Base-by-base conservation (phyloP, 768 basidiomycete genomes). In the Lyophyllum shimeji region DNA sequence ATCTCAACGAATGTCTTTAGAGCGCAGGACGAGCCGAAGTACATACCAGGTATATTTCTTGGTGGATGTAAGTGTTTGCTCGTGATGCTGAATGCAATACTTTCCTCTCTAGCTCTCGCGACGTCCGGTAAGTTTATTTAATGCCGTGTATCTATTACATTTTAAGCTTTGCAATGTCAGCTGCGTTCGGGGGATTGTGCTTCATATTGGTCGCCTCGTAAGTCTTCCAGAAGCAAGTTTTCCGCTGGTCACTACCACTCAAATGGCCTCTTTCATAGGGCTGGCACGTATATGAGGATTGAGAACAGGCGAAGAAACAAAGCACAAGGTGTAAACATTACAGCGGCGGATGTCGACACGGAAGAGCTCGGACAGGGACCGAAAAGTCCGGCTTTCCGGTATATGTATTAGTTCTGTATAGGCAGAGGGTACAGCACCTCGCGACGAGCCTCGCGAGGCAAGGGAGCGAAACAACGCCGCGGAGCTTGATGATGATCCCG, bases 1-100 rank as follows among this genome's bases (percentile, higher is more conserved):
- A 77, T 81, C 53, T 78, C 78, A 1, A 78, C 78, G 27, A 82
- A 83, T 59, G 78, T 81, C 8, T 82, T 82, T 65, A 72, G 74
- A 50, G 75, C 77, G 9, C 64, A 79, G 62, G 79, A 81, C 56
- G 81, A 76, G 58, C 80, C 79, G 0, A 76, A 71, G 60, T 81
- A 82, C 60, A 67, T 78, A 40, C 78, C 77, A 55, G 74, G 75
- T 75, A 53, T 51, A 63, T 44, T 45, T 39, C 17, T 46, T n/a
- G n/a, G n/a, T n/a, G 12, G 15, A 20, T 24, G 18, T 40, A 6
- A 13, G 7, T 17, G 20, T 21, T 45, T 12, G 29, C 5, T 8
- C 2, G 34, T 29, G 3, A 29, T 50, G 34, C 20, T 37, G 25
- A 20, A 39, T 18, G 34, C n/a, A 29, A 3, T 43, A 8, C 50